Evolutionary conservation across 1,284 basidiomycete genomes (phyloP), one percentile per base, ranked within the genome.

Genomic region (Coniferiporia weirii): DNA sequence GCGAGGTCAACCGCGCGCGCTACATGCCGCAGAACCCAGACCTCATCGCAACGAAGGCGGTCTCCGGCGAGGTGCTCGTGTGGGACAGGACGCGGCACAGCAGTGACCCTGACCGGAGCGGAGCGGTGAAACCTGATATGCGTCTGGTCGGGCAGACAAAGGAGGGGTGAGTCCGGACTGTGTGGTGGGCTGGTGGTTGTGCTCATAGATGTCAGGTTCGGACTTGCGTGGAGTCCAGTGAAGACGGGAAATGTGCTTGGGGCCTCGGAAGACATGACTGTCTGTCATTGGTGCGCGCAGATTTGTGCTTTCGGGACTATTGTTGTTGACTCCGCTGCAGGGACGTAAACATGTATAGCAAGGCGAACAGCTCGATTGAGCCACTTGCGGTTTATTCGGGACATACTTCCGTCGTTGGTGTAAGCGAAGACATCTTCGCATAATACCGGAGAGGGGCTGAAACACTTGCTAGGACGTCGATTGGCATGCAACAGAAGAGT

Each of bases 21-120:
- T 99, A 99, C 73, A 98, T 98, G 93, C 97, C 97, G 13, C 96
- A 98, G 74, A 99, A 99, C 70, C 91, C 93, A 5, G 93, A 99
- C 73, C 73, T 99, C 65, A 93, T 99, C 64, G 97, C 97, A 1
- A 99, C 96, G 8, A 96, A 98, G 68, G 80, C 94, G 9, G 84
- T 96, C 7, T 85, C 82, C 4, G 97, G 97, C 13, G 92, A 96
- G 65, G 93, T 98, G 9, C 81, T 91, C 64, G 77, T 99, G 40
- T 99, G 99, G 73, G 97, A 99, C 75, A 79, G 97, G 60, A 99
- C 97, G 51, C 98, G 98, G 73, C 96, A 99, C 73, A 86, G 93
- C 64, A 94, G 88, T 67, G 91, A 95, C 68, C 95, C 96, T 1
- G 91, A 93, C 66, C 81, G 85, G 35, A 85, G 84, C 51, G 91